A percentile compares a stretch with the other conserved stretches of the same genome.
phyloP scores from a whole-genome alignment of 1,284 basidiomycete genomes.

The Waitea zeae region DNA sequence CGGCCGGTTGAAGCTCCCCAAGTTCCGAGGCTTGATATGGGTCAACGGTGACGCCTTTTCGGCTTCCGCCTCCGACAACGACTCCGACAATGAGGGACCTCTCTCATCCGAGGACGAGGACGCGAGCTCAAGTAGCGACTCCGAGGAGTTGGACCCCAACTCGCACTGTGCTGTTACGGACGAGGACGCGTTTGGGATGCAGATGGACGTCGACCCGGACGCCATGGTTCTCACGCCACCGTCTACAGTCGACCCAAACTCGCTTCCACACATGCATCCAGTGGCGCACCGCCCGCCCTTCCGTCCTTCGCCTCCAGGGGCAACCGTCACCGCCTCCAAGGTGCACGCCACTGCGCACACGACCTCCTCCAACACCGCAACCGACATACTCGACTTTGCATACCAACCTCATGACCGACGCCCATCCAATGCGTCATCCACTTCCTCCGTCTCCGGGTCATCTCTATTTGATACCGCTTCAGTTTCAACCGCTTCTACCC shows the following conservation, averaged over 20 bases:
- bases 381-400: too few species aligned
- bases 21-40: conserved; percentile 52
- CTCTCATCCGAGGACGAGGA: too few species aligned
- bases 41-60: conserved; percentile 45
- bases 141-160: conserved; percentile 7
- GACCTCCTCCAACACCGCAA: too few species aligned
- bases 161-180: conserved; percentile 10
- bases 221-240: conserved; percentile 7
- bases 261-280: conserved; percentile 32
- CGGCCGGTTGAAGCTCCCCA: conserved; percentile 14
- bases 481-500: conserved; percentile 8
- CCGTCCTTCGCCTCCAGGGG: too few species aligned
- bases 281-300: conserved; percentile 18
- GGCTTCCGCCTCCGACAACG: not conserved
- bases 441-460: conserved; percentile 6
- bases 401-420: conserved; percentile 9
- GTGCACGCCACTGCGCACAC: too few species aligned
- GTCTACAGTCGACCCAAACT: conserved; percentile 9
- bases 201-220: conserved; percentile 9
- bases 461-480: conserved; percentile 9
- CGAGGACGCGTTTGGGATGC: conserved; percentile 7
- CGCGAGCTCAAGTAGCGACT: too few species aligned
- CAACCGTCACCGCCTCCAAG: too few species aligned
- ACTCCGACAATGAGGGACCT: conserved; percentile 7
- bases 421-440: conserved; percentile 8